These are phyloP conservation scores for Leccinum olivaceopallidum DNA, from an alignment of 768 basidiomycete species.

Conservation along the genomic window DNA sequence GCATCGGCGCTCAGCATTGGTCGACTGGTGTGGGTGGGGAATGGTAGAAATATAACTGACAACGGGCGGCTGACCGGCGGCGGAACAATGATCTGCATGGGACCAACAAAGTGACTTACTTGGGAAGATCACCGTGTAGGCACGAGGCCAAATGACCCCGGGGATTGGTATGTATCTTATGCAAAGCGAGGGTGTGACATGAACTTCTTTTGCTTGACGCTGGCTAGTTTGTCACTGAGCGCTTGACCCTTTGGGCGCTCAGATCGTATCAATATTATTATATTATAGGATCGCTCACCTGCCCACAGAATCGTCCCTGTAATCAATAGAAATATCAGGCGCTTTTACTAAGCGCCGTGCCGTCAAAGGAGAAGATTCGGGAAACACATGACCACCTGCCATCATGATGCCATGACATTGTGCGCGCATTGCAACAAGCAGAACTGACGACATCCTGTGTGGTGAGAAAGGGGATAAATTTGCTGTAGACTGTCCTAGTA, in stretches of 20 bases:
- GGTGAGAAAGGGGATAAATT: not conserved
- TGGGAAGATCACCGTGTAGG: not conserved
- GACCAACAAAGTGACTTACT: not conserved
- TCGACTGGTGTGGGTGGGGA: not conserved
- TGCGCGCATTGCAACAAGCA: not conserved
- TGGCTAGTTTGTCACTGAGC: not conserved
- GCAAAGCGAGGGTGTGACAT: not conserved
- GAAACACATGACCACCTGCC: not conserved
- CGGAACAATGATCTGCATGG: not conserved
- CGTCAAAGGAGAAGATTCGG: not conserved
- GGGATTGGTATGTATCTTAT: constrained; percentile 1
- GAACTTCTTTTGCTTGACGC: not conserved
- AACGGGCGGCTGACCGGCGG: not conserved
- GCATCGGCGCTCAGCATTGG: constrained; percentile 2
- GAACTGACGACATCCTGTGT: not conserved
- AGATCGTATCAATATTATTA: not conserved
- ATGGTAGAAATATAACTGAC: not conserved
- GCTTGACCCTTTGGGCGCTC: not conserved
- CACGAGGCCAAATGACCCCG: not conserved
- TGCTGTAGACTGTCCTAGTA: constrained; percentile 3
- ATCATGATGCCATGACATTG: not conserved
- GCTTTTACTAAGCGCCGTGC: not conserved
- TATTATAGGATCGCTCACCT: not conserved
- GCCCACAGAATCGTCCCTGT: not conserved
- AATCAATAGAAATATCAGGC: not conserved